Percentiles rank a stretch among this genome's conserved stretches.
phyloP scores from a whole-genome alignment of 495 filamentous ascomycete genomes.

The Hyaloscypha variabilis region DNA sequence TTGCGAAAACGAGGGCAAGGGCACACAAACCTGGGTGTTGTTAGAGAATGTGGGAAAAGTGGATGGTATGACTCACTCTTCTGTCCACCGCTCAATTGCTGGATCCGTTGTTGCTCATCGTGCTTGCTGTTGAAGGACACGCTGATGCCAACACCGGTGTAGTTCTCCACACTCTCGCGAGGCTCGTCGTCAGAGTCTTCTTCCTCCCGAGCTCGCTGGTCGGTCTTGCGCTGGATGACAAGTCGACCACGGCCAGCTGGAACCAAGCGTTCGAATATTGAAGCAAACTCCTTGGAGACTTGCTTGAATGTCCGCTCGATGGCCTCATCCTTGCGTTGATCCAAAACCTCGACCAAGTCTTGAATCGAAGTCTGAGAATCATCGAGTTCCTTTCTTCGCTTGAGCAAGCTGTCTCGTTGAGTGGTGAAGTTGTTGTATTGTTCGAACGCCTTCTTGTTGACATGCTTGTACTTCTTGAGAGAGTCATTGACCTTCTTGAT shows the following conservation, averaged over 20 bases:
- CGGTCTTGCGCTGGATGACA: conserved; percentile 89
- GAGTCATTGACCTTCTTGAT: conserved; percentile 92
- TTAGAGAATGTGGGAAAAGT: conserved; percentile 28
- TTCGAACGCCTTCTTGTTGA: conserved; percentile 99
- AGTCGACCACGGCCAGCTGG: conserved; percentile 90
- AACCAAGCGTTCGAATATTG: conserved; percentile 92
- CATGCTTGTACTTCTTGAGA: conserved; percentile 93
- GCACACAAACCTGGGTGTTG: conserved; percentile 76
- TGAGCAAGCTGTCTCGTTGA: conserved; percentile 80
- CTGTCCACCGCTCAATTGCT: conserved; percentile 95
- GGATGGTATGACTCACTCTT: conserved; percentile 88
- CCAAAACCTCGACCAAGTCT: conserved; percentile 87
- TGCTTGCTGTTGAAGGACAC: conserved; percentile 97
- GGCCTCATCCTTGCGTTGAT: conserved; percentile 92
- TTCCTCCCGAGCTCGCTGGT: conserved; percentile 61
- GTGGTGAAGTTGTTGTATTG: conserved; percentile 97
- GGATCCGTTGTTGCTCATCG: conserved; percentile 97
- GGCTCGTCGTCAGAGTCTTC: conserved; percentile 72
- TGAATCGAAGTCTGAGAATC: conserved; percentile 81
- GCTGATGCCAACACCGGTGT: conserved; percentile 96
- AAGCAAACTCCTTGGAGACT: conserved; percentile 87
- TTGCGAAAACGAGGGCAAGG: conserved; percentile 95
- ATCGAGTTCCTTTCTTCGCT: conserved; percentile 83
- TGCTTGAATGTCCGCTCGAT: conserved; percentile 99
- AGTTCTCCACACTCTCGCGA: conserved; percentile 84